Percentiles rank a stretch among this genome's conserved stretches.
phyloP scores from a whole-genome alignment of 1,284 basidiomycete species.

The Pseudozyma thailandica region DNA sequence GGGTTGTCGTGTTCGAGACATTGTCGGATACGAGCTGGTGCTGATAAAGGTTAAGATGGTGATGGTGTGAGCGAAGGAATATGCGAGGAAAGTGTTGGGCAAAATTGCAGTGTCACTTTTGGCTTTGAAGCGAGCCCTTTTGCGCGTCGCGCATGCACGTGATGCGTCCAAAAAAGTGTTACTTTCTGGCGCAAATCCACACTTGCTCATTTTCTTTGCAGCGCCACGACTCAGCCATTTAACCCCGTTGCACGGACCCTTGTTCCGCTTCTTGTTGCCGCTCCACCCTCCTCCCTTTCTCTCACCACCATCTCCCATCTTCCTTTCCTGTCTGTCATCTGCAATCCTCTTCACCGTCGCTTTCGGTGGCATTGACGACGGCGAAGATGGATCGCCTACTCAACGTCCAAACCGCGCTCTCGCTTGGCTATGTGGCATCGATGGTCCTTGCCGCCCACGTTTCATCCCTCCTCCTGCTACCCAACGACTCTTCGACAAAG shows the following conservation, averaged over 20 bases:
- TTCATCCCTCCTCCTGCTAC: constrained; percentile 19
- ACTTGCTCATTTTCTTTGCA: too few species aligned
- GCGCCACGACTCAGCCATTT: too few species aligned
- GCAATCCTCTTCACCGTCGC: constrained; percentile 3
- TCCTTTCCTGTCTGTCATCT: constrained; percentile 1
- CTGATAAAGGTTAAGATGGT: constrained; percentile 3
- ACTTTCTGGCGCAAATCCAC: too few species aligned
- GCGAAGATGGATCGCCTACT: constrained; percentile 38
- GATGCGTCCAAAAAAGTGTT: constrained; percentile 24
- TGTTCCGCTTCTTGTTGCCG: background rate
- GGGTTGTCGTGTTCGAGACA: constrained; percentile 31
- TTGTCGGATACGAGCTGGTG: background rate
- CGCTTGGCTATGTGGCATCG: constrained; percentile 46
- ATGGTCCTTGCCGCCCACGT: constrained; percentile 35
- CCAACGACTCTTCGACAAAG: constrained; percentile 16
- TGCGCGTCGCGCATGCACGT: constrained; percentile 47
- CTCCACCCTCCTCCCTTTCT: background rate
- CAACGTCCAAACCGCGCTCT: constrained; percentile 41
- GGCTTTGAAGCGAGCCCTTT: too few species aligned
- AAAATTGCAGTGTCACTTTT: constrained; percentile 19
- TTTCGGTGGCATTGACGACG: too few species aligned
- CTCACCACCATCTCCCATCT: constrained; percentile 7
- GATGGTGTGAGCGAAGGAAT: background rate
- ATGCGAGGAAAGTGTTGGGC: constrained; percentile 11
- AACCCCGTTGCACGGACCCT: constrained; percentile 18